phyloP scores from a whole-genome alignment of 2,329 filamentous ascomycete species.

The Cadophora malorum region DNA sequence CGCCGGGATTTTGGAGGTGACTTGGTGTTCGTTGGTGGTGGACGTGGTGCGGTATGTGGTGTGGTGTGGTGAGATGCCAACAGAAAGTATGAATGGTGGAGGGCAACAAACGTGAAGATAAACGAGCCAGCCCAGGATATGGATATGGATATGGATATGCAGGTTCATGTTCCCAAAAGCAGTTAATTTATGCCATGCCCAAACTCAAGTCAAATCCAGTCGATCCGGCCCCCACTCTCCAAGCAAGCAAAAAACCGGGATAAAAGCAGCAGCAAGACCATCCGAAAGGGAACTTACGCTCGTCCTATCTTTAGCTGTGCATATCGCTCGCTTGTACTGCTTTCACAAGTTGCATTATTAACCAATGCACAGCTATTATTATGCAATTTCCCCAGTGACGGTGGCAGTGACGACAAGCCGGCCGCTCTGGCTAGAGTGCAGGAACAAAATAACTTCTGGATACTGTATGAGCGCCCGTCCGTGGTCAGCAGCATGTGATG shows the following conservation, averaged over 20 bases:
- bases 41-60: slow-evolving; percentile 12
- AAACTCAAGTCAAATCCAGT: slow-evolving; percentile 1
- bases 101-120: not conserved
- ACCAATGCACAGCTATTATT: slow-evolving; percentile 26
- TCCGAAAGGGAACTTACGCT: slow-evolving; percentile 11
- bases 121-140: slow-evolving; percentile 3
- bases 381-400: slow-evolving; percentile 27
- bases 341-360: slow-evolving; percentile 28
- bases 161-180: slow-evolving; percentile 6
- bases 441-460: slow-evolving; percentile 20
- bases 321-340: not conserved
- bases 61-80: slow-evolving; percentile 13
- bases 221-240: slow-evolving; percentile 11
- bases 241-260: not conserved
- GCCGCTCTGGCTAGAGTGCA: slow-evolving; percentile 26
- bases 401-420: slow-evolving; percentile 8
- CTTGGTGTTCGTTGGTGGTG: slow-evolving; percentile 2
- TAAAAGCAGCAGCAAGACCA: slow-evolving; percentile 24
- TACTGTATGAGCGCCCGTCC: slow-evolving; percentile 23
- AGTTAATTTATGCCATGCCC: slow-evolving; percentile 5
- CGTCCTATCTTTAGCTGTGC: slow-evolving; percentile 26
- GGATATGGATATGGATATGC: slow-evolving; percentile 13
- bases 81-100: not conserved
- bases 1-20: not conserved
- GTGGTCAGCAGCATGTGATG: slow-evolving; percentile 28